phyloP scores from a whole-genome alignment of 768 basidiomycete species.

The Boletellus emodensis region DNA sequence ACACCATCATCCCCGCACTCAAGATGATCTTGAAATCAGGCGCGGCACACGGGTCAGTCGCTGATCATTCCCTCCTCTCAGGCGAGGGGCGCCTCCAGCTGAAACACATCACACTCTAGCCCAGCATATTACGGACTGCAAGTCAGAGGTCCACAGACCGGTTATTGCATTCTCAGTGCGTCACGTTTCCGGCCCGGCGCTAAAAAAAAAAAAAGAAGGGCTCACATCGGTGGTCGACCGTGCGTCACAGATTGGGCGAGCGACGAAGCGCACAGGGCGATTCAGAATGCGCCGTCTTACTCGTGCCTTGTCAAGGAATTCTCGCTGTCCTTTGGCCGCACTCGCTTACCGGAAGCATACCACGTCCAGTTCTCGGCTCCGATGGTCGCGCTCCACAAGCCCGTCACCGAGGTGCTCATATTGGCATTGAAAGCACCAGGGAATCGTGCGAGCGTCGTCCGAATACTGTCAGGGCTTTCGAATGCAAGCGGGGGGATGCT shows the following conservation, averaged over 20 bases:
- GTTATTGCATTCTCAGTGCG: constrained; percentile 1
- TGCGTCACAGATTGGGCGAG: constrained; percentile 25
- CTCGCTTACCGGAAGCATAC: constrained; percentile 10
- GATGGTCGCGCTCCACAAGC: constrained; percentile 14
- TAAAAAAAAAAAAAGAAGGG: neutral
- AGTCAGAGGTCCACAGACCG: constrained; percentile 14
- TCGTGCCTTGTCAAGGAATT: constrained; percentile 1
- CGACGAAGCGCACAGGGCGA: constrained; percentile 16
- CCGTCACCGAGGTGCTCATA: constrained; percentile 22
- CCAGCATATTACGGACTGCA: constrained; percentile 20
- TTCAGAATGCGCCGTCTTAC: constrained; percentile 8
- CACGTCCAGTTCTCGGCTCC: constrained; percentile 20
- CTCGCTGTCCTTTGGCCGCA: neutral
- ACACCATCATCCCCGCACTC: constrained; percentile 1
- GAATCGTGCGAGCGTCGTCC: constrained; percentile 16
- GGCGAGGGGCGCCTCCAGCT: neutral
- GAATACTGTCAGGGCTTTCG: constrained; percentile 8
- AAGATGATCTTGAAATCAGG: constrained; percentile 5
- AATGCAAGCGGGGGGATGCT: constrained; percentile 9
- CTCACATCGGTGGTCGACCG: neutral
- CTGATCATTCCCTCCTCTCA: too few relatives aligned
- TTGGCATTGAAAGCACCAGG: constrained; percentile 21
- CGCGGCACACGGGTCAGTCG: constrained; percentile 15
- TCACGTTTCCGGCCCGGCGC: neutral
- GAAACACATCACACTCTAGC: constrained; percentile 5